Conservation (phyloP, 2,329 filamentous ascomycete species). For the Penicillium sp. region DNA sequence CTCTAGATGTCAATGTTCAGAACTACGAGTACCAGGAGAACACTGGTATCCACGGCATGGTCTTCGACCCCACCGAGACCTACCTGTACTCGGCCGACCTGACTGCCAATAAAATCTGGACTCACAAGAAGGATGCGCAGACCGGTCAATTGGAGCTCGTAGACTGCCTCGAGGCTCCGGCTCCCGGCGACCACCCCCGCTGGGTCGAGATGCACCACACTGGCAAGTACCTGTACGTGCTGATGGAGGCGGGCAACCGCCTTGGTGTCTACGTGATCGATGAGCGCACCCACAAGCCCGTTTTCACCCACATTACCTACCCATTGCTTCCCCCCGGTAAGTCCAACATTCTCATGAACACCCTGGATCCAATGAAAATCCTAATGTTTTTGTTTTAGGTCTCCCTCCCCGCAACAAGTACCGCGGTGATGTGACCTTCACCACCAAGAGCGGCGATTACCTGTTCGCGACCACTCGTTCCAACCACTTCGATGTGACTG, state of each 20-base stretch:
- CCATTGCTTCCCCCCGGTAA: conserved; percentile 77
- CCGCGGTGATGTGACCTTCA: conserved; percentile 78
- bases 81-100: conserved; percentile 53
- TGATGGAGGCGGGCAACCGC: conserved; percentile 88
- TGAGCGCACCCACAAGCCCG: conserved; percentile 67
- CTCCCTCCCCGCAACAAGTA: conserved; percentile 59
- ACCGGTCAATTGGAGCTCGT: conserved; percentile 66
- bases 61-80: conserved; percentile 46
- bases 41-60: conserved; percentile 51
- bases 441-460: conserved; percentile 67
- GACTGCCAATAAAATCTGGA: conserved; percentile 64
- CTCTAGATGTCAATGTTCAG: conserved; percentile 43
- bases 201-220: conserved; percentile 84
- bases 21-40: conserved; percentile 46
- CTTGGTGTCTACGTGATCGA: conserved; percentile 81
- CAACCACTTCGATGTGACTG: conserved; percentile 72
- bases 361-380: background rate
- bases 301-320: conserved; percentile 74
- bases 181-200: conserved; percentile 72
- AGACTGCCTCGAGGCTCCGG: conserved; percentile 70
- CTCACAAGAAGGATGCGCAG: conserved; percentile 67
- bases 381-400: conserved; percentile 16
- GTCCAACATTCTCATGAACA: background rate
- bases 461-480: conserved; percentile 83
- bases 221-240: conserved; percentile 75